Percentiles rank a stretch among this genome's conserved stretches.
These are phyloP conservation scores for Trichoderma guizhouense DNA, from an alignment of 2,329 filamentous ascomycete genomes.

Conservation along the genomic window DNA sequence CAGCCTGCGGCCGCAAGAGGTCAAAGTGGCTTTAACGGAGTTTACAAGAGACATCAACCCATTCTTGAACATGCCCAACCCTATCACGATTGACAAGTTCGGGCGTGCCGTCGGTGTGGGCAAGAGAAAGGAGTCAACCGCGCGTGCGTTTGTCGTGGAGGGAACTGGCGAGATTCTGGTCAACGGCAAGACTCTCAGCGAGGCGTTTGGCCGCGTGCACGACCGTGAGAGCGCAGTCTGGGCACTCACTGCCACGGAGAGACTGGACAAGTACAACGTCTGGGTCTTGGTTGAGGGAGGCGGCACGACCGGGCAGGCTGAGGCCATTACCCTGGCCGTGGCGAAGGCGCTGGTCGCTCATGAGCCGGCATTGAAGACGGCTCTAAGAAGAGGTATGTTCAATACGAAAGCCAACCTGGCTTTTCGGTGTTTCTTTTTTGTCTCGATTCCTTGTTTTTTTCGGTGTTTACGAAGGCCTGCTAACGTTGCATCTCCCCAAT, in stretches of 20 bases:
- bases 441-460: not conserved
- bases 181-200: conserved; percentile 81
- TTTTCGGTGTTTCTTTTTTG: not conserved
- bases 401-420: not conserved
- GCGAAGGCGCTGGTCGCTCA: conserved; percentile 85
- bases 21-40: conserved; percentile 59
- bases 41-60: conserved; percentile 77
- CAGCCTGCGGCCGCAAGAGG: conserved; percentile 66
- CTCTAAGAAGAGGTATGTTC: conserved; percentile 78
- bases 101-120: conserved; percentile 80
- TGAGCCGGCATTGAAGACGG: conserved; percentile 86
- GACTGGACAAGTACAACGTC: conserved; percentile 95
- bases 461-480: conserved; percentile 27
- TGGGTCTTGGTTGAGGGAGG: conserved; percentile 84
- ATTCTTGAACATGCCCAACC: conserved; percentile 59
- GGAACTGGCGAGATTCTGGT: conserved; percentile 86
- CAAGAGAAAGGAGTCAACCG: conserved; percentile 81
- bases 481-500: conserved; percentile 36
- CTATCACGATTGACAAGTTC: conserved; percentile 67
- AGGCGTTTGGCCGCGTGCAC: conserved; percentile 83
- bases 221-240: conserved; percentile 93
- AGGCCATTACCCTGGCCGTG: conserved; percentile 87
- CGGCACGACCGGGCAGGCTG: conserved; percentile 91
- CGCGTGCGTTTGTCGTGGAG: conserved; percentile 84
- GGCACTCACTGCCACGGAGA: conserved; percentile 77